phyloP scores from a whole-genome alignment of 148 eudicot genomes.

The Fallopia convolvulus region DNA sequence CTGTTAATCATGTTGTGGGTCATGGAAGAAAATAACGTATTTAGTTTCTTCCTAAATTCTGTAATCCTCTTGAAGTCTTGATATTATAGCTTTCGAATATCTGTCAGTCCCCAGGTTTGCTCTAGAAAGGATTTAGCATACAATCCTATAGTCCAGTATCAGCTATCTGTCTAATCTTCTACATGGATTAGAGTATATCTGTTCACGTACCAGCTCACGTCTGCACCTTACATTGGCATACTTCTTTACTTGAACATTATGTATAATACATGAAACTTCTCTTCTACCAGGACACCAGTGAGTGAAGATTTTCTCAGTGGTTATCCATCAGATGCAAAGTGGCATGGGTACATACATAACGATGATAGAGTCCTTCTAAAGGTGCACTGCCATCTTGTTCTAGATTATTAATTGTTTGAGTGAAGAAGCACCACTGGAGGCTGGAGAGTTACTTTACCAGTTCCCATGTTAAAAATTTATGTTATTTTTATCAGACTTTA shows the following conservation, averaged over 20 bases:
- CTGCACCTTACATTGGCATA: not conserved
- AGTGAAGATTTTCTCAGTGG: constrained; percentile 38
- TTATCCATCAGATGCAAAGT: constrained; percentile 45
- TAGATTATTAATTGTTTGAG: not conserved
- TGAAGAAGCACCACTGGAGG: not conserved
- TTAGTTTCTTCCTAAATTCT: not conserved
- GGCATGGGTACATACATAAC: constrained; percentile 44
- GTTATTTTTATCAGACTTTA: not conserved
- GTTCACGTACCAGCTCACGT: not conserved
- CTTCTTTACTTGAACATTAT: not conserved
- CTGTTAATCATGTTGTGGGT: not conserved
- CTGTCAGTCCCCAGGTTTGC: not conserved
- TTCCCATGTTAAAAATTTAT: not conserved
- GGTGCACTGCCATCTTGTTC: constrained; percentile 19
- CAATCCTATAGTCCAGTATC: not conserved
- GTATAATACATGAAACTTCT: not conserved
- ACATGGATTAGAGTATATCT: not conserved
- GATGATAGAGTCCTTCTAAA: constrained; percentile 44
- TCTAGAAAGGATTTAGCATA: not conserved
- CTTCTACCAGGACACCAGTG: constrained; percentile 46
- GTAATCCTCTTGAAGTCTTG: not conserved
- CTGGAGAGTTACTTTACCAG: not conserved
- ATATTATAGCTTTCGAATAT: not conserved
- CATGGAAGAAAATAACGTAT: not conserved
- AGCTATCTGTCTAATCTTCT: not conserved